These are phyloP conservation scores for Phytophthora uliginosa DNA, from an alignment of 352 stramenopile genomes.

Conservation along the genomic window DNA sequence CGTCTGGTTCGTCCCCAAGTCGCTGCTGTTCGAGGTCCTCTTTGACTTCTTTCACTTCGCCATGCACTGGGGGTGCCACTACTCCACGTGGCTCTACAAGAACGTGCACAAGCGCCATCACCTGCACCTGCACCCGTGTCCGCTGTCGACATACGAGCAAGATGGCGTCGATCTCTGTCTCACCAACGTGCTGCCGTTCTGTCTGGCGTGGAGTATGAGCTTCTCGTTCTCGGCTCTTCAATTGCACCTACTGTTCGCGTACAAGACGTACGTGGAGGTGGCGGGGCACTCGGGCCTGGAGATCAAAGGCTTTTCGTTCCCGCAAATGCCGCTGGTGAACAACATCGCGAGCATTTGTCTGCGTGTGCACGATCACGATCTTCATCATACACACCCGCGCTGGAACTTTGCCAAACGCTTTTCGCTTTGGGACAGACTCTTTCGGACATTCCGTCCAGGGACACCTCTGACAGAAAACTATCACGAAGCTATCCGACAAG, in stretches of 20 bases:
- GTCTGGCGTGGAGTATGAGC: slow-evolving; percentile 53
- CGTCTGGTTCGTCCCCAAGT: slow-evolving; percentile 82
- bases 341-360: slow-evolving; percentile 61
- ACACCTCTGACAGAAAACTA: slow-evolving; percentile 11
- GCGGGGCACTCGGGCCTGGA: slow-evolving; percentile 86
- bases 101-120: slow-evolving; percentile 90
- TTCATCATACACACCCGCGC: slow-evolving; percentile 85
- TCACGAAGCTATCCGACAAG: not conserved
- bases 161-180: slow-evolving; percentile 76
- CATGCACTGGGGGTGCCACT: slow-evolving; percentile 81
- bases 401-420: slow-evolving; percentile 94
- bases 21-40: slow-evolving; percentile 83
- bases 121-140: slow-evolving; percentile 76
- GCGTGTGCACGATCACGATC: slow-evolving; percentile 85
- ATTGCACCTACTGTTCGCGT: slow-evolving; percentile 83
- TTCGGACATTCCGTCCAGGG: slow-evolving; percentile 74
- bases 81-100: slow-evolving; percentile 75
- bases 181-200: slow-evolving; percentile 84
- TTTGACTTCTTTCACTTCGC: slow-evolving; percentile 92
- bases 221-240: slow-evolving; percentile 65
- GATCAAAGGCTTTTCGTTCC: slow-evolving; percentile 89
- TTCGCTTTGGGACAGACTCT: slow-evolving; percentile 88
- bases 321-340: slow-evolving; percentile 82
- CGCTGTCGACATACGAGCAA: slow-evolving; percentile 89
- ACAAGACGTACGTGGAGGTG: slow-evolving; percentile 93